These are phyloP conservation scores for Pestalotiopsis fici DNA, from an alignment of 2,329 filamentous ascomycete genomes.

Conservation along the genomic window DNA sequence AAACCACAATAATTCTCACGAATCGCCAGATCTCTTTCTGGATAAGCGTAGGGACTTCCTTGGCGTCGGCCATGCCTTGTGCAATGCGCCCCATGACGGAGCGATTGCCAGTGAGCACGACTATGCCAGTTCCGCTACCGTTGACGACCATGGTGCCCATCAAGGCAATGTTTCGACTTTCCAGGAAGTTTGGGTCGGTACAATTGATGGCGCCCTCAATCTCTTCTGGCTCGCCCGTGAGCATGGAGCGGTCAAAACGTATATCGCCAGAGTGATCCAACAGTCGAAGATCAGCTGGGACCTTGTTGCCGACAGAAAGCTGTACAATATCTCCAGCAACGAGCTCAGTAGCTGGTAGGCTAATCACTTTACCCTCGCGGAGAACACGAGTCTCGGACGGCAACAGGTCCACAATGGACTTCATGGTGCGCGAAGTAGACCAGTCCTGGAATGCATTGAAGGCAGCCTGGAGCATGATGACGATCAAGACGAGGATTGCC, in stretches of 20 bases:
- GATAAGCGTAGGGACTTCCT: slow-evolving; percentile 39
- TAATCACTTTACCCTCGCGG: slow-evolving; percentile 42
- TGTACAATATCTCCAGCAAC: slow-evolving; percentile 48
- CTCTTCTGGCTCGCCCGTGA: slow-evolving; percentile 36
- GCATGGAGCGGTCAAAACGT: slow-evolving; percentile 40
- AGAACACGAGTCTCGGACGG: slow-evolving; percentile 43
- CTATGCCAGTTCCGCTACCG: slow-evolving; percentile 38
- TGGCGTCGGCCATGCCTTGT: slow-evolving; percentile 34
- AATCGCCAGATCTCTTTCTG: slow-evolving; percentile 45
- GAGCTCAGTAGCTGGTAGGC: slow-evolving; percentile 40
- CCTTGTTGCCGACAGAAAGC: slow-evolving; percentile 46
- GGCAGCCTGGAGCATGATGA: slow-evolving; percentile 45
- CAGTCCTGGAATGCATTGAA: slow-evolving; percentile 50
- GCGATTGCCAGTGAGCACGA: slow-evolving; percentile 38
- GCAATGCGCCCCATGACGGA: slow-evolving; percentile 44
- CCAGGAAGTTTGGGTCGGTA: slow-evolving; percentile 36
- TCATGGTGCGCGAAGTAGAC: slow-evolving; percentile 47
- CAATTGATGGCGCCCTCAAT: not conserved
- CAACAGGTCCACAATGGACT: slow-evolving; percentile 45
- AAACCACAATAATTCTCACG: slow-evolving; percentile 32
- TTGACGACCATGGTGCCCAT: slow-evolving; percentile 45
- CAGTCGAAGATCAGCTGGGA: slow-evolving; percentile 49
- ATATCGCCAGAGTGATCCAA: slow-evolving; percentile 41
- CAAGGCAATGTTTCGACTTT: slow-evolving; percentile 43
- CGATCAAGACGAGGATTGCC: slow-evolving; percentile 46